A percentile compares a stretch with the other conserved stretches of the same genome.
These are phyloP conservation scores for Phaeoacremonium minimum DNA, from an alignment of 2,329 filamentous ascomycete species.

Conservation along the genomic window DNA sequence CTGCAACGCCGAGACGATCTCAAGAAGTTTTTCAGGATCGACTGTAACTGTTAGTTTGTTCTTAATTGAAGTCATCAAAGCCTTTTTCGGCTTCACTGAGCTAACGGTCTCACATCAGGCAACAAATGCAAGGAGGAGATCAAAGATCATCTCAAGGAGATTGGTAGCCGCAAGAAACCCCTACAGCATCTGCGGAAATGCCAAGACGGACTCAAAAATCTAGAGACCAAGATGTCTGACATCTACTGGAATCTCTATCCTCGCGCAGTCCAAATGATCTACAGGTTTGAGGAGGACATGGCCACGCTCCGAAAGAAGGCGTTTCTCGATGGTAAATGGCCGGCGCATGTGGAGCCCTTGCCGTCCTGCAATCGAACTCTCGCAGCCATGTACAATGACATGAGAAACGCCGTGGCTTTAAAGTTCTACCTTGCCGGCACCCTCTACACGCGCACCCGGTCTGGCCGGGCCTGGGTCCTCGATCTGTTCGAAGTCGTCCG, in stretches of 20 bases:
- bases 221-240: conserved; percentile 7
- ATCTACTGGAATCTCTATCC: conserved; percentile 8
- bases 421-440: conserved; percentile 18
- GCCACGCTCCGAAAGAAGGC: conserved; percentile 9
- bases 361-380: conserved; percentile 14
- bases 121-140: conserved; percentile 18
- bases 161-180: conserved; percentile 5
- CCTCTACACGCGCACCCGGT: conserved; percentile 11
- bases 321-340: conserved; percentile 16
- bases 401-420: conserved; percentile 14
- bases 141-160: conserved; percentile 8
- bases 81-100: no score
- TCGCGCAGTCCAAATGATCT: conserved; percentile 9
- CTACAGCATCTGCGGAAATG: conserved; percentile 10
- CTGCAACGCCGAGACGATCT: conserved; percentile 14
- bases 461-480: conserved; percentile 17
- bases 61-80: no score
- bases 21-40: conserved; percentile 17
- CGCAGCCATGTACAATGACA: conserved; percentile 14
- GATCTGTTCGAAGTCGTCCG: conserved; percentile 16
- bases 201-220: conserved; percentile 11
- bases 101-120: conserved; percentile 12
- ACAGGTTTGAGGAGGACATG: conserved; percentile 11
- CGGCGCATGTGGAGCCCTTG: conserved; percentile 20
- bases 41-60: conserved; percentile 23